Evolutionary conservation across 2,329 filamentous ascomycete genomes (phyloP), one percentile per base, ranked within the genome.

Genomic region (Claviceps cyperi): DNA sequence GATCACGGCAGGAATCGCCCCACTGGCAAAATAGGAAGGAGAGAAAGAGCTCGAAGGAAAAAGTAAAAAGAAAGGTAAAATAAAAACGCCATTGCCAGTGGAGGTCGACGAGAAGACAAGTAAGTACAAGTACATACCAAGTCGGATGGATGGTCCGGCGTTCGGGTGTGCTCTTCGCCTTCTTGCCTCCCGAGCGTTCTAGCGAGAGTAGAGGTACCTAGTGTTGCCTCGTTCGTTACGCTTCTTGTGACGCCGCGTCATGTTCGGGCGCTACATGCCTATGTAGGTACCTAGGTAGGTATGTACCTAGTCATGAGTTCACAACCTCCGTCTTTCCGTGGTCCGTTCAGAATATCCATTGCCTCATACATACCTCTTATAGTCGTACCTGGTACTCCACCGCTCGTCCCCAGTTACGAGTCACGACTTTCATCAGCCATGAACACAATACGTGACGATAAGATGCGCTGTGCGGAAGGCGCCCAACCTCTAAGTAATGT

Each of bases 121-220:
- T n/a, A 7, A 17, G 35, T n/a, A n/a, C n/a, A 38, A 39, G 22
- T 28, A 43, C 32, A 17, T 28, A 43, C 39, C 43, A 36, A 37
- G 21, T 37, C 50, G 50, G 47, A 43, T 49, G 50, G 47, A 43
- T 49, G 22, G 38, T 13, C 38, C 50, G 50, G 50, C 47, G 5
- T 11, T 11, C 41, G 47, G 43, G 28, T 35, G 28, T 35, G 43
- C 48, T 50, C 48, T 40, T 50, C 48, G 35, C 48, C 41, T 44
- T 44, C 21, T 37, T 15, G 24, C 22, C 14, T 28, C 21, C 9
- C 9, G 41, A 17, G 4, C 21, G 40, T 43, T 17, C 15, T 43
- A 22, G 36, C 46, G 32, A 47, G 13, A 46, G 19, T 11, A 5
- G 17, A 17, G 19, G 9, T 41, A 19, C 21, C 15, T 41, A 19